A percentile compares a stretch with the other conserved stretches of the same genome.
Evolutionary conservation across 257 asterid genomes (phyloP).

Genomic region (Nicotiana otophora): DNA sequence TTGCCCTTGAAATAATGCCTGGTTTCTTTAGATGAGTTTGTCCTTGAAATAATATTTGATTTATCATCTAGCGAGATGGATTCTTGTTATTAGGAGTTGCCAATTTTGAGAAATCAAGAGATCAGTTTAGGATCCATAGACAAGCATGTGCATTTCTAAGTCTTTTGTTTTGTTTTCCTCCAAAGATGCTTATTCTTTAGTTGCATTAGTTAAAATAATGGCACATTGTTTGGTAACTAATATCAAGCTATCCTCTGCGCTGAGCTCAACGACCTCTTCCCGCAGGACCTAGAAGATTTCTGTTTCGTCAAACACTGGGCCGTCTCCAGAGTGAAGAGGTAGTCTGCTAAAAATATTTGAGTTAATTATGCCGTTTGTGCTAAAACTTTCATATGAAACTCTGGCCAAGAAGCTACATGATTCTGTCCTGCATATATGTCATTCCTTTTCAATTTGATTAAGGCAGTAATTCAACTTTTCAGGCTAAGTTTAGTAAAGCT

Average conservation of each 20-base stretch:
- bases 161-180: neutral
- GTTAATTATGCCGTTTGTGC: neutral
- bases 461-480: conserved; percentile 17
- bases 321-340: conserved; percentile 98
- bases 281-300: conserved; percentile 88
- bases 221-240: conserved; percentile 13
- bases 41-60: neutral
- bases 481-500: conserved; percentile 79
- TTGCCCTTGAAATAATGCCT: neutral
- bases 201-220: conserved; percentile 2
- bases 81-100: neutral
- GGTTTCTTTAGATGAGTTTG: neutral
- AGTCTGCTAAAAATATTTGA: conserved; percentile 14
- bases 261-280: neutral
- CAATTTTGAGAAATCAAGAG: neutral
- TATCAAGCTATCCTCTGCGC: conserved; percentile 15
- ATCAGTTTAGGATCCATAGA: neutral
- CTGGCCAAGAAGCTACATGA: neutral
- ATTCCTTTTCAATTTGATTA: neutral
- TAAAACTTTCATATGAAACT: neutral
- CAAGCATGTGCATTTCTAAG: neutral
- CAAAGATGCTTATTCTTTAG: neutral
- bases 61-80: neutral
- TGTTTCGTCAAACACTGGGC: conserved; percentile 80
- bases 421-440: neutral